These are phyloP conservation scores for Athelia psychrophila DNA, from an alignment of 1,284 basidiomycete genomes.

Conservation along the genomic window DNA sequence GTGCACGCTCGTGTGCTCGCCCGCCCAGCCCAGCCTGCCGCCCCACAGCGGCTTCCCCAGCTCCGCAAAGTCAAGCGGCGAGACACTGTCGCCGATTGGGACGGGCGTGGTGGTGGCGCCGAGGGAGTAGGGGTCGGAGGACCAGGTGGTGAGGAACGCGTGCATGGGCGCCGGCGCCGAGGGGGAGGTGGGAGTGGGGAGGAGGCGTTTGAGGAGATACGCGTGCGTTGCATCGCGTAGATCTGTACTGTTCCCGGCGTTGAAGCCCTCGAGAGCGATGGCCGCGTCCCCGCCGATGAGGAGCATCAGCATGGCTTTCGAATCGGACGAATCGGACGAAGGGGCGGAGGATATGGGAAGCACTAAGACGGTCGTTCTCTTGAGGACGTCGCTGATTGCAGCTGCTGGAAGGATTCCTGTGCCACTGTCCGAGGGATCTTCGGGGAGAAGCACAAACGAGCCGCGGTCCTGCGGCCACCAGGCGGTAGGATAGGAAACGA, in stretches of 20 bases:
- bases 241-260: background rate
- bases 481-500: constrained; percentile 10
- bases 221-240: background rate
- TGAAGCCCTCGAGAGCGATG: constrained; percentile 1
- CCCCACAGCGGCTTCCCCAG: constrained; percentile 14
- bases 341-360: constrained; percentile 1
- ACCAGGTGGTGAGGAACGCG: constrained; percentile 6
- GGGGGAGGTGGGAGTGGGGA: too few species aligned
- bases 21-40: constrained; percentile 15
- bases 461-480: constrained; percentile 14
- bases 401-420: too few species aligned
- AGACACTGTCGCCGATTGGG: constrained; percentile 8
- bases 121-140: constrained; percentile 9
- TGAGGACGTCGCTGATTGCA: too few species aligned
- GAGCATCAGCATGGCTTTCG: constrained; percentile 6
- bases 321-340: background rate
- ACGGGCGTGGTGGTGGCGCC: constrained; percentile 13
- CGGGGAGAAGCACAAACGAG: constrained; percentile 9
- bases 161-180: background rate
- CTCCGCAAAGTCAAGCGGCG: constrained; percentile 15
- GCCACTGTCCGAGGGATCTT: background rate
- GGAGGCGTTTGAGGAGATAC: too few species aligned
- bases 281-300: background rate
- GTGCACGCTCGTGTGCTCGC: constrained; percentile 15
- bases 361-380: too few species aligned